A percentile compares a stretch with the other conserved stretches of the same genome.
phyloP scores from a whole-genome alignment of 2,329 filamentous ascomycete genomes.

The Metarhizium guizhouense region DNA sequence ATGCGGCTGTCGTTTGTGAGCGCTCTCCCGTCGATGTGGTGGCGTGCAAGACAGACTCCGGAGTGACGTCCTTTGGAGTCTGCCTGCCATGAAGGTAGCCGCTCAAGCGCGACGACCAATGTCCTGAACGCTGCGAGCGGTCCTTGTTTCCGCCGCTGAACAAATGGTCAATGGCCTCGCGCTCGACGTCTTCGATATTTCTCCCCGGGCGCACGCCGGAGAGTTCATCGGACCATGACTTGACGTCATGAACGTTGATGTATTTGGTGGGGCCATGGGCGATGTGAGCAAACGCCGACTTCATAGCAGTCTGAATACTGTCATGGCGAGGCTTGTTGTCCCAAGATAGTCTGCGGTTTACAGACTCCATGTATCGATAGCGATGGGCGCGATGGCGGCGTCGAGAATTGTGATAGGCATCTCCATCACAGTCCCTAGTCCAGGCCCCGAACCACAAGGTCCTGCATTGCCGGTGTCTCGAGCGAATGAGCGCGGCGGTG shows the following conservation, averaged over 20 bases:
- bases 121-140: slow-evolving; percentile 10
- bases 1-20: slow-evolving; percentile 31
- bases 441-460: slow-evolving; percentile 40
- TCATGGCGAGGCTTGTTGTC: slow-evolving; percentile 28
- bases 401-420: slow-evolving; percentile 32
- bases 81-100: slow-evolving; percentile 19
- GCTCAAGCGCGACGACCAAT: slow-evolving; percentile 15
- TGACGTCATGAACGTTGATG: slow-evolving; percentile 25
- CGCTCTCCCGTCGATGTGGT: slow-evolving; percentile 12
- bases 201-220: slow-evolving; percentile 28
- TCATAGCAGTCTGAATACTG: slow-evolving; percentile 27
- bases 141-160: slow-evolving; percentile 22
- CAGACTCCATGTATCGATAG: slow-evolving; percentile 35
- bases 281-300: slow-evolving; percentile 28
- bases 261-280: slow-evolving; percentile 28
- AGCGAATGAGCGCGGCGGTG: slow-evolving; percentile 1
- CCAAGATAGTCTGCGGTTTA: slow-evolving; percentile 37
- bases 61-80: slow-evolving; percentile 11
- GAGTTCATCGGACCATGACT: slow-evolving; percentile 27
- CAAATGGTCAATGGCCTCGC: slow-evolving; percentile 34
- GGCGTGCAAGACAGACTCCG: slow-evolving; percentile 16
- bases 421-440: slow-evolving; percentile 32
- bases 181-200: slow-evolving; percentile 36
- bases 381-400: slow-evolving; percentile 33
- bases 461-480: slow-evolving; percentile 21